phyloP scores from a whole-genome alignment of 208 protist species.

The Phytomonas francai region DNA sequence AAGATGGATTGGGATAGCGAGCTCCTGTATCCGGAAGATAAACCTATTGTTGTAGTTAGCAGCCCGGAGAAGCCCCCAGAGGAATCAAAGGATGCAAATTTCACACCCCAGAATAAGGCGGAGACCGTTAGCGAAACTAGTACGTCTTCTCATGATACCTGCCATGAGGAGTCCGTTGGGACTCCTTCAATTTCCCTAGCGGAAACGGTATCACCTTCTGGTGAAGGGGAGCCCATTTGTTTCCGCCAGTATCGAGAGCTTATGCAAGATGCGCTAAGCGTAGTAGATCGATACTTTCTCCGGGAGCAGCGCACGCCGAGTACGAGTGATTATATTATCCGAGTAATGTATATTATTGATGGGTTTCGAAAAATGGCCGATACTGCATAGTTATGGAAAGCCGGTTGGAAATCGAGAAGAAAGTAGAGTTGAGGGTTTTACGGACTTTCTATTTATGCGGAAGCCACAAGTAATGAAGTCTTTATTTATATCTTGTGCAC shows the following conservation, averaged over 20 bases:
- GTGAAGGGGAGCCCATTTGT: constrained; percentile 21
- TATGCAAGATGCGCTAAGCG: constrained; percentile 73
- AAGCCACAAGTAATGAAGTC: not conserved
- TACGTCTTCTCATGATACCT: not conserved
- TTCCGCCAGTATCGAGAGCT: constrained; percentile 75
- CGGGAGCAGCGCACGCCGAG: constrained; percentile 61
- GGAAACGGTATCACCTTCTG: not conserved
- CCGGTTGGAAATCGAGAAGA: not conserved
- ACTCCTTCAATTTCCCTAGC: not conserved
- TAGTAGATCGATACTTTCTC: constrained; percentile 69
- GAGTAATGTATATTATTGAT: constrained; percentile 50
- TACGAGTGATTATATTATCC: constrained; percentile 57
- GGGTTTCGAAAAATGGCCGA: constrained; percentile 54
- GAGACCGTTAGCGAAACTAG: constrained; percentile 1
- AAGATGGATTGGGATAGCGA: constrained; percentile 78
- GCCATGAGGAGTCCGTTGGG: not conserved
- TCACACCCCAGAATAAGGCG: not conserved
- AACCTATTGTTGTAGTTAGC: constrained; percentile 8
- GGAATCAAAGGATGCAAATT: not conserved
- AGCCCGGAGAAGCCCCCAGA: constrained; percentile 1
- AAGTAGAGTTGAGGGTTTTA: not conserved
- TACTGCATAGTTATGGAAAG: not conserved
- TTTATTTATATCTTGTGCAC: not conserved
- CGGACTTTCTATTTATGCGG: not conserved
- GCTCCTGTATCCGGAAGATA: constrained; percentile 52